Evolutionary conservation across 306 rosid genomes (phyloP).

Genomic region (Medicago ruthenica): DNA sequence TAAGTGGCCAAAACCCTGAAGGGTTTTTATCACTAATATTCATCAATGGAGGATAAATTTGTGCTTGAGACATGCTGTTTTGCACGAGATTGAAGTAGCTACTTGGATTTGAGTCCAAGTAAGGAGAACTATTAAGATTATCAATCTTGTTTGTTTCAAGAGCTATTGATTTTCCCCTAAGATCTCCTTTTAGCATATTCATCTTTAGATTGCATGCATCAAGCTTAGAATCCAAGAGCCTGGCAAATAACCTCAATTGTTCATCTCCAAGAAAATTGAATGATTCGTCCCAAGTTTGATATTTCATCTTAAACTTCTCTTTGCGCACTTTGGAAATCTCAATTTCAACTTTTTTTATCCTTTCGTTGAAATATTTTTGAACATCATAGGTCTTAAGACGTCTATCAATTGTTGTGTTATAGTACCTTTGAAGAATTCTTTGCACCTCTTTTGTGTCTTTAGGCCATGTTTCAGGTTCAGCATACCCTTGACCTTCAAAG

Average conservation of each 20-base stretch:
- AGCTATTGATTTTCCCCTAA: constrained; percentile 24
- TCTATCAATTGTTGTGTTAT: not conserved
- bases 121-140: not conserved
- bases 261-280: constrained; percentile 34
- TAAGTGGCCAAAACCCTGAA: constrained; percentile 5
- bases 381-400: constrained; percentile 31
- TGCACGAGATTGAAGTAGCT: constrained; percentile 21
- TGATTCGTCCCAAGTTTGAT: constrained; percentile 39
- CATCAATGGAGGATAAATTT: constrained; percentile 8
- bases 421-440: constrained; percentile 34
- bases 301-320: constrained; percentile 22
- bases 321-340: constrained; percentile 36
- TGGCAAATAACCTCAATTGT: constrained; percentile 17
- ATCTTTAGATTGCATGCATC: constrained; percentile 39
- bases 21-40: not conserved
- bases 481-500: constrained; percentile 3
- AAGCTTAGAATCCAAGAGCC: constrained; percentile 36
- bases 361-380: constrained; percentile 38
- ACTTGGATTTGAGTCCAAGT: constrained; percentile 24
- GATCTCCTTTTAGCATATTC: constrained; percentile 20
- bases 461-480: constrained; percentile 42
- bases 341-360: constrained; percentile 34
- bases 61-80: not conserved
- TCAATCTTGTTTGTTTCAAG: not conserved
- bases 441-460: not conserved